Conservation (phyloP, 352 stramenopile species). For the Blastocystis hominis region DNA sequence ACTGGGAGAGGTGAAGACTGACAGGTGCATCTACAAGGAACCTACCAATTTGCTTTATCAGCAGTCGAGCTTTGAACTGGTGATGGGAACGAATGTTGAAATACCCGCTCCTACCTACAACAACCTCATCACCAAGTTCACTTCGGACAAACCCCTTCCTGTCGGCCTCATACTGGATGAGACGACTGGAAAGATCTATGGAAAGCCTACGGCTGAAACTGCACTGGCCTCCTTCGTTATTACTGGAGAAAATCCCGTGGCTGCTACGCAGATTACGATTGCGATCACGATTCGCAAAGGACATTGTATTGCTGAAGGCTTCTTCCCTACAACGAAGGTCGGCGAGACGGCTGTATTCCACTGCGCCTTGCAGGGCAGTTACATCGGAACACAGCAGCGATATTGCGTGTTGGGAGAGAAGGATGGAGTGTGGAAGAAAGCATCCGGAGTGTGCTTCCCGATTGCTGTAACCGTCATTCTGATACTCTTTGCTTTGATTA, state of each 20-base stretch:
- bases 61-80: neutral
- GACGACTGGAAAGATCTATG: neutral
- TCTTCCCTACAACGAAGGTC: neutral
- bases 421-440: constrained; percentile 9
- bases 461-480: neutral
- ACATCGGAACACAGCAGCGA: neutral
- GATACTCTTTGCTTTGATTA: too few relatives aligned
- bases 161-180: neutral
- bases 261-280: neutral
- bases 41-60: neutral
- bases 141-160: neutral
- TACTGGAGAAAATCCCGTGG: neutral
- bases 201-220: neutral
- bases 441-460: neutral
- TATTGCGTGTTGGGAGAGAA: neutral
- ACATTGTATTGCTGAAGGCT: neutral
- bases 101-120: neutral
- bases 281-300: neutral
- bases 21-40: neutral
- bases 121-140: constrained; percentile 13
- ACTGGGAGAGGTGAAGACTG: neutral
- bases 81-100: neutral
- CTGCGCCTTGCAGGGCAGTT: neutral
- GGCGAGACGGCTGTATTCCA: neutral
- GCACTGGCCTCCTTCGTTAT: too few relatives aligned